phyloP scores from a whole-genome alignment of 768 basidiomycete species.

The Botryobasidium botryosum region DNA sequence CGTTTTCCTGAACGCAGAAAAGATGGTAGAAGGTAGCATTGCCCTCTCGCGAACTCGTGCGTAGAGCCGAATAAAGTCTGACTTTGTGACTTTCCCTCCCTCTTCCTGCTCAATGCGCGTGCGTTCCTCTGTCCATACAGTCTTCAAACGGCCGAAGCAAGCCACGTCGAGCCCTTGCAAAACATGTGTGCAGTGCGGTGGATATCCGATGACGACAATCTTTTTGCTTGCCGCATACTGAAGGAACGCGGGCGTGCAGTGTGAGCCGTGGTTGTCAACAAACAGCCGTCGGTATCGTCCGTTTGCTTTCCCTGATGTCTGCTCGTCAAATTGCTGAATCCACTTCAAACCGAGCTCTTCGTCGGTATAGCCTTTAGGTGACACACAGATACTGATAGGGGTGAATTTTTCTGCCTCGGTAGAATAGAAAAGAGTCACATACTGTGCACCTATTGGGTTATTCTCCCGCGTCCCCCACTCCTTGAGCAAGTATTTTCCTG shows the following conservation, averaged over 20 bases:
- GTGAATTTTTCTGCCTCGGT: too few species aligned
- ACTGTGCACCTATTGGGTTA: too few species aligned
- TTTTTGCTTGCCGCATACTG: conserved; percentile 21
- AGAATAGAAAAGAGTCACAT: not conserved
- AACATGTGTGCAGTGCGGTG: conserved; percentile 29
- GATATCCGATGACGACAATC: conserved; percentile 30
- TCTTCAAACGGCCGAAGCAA: conserved; percentile 18
- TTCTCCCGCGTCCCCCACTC: conserved; percentile 7
- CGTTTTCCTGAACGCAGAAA: conserved; percentile 24
- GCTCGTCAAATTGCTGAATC: conserved; percentile 19
- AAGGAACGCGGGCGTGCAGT: conserved; percentile 26
- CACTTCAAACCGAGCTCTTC: not conserved
- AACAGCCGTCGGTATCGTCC: conserved; percentile 21
- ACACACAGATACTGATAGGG: conserved; percentile 1
- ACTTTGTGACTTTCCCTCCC: conserved; percentile 21
- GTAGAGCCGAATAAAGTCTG: conserved; percentile 23
- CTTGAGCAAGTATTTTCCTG: conserved; percentile 2
- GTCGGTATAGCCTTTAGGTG: not conserved
- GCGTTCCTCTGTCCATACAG: conserved; percentile 16
- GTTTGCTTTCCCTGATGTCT: conserved; percentile 23
- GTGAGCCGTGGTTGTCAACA: conserved; percentile 32
- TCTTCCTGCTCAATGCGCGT: conserved; percentile 16
- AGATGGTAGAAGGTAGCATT: conserved; percentile 19
- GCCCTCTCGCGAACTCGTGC: conserved; percentile 16
- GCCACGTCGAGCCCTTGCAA: conserved; percentile 10